A percentile compares a stretch with the other conserved stretches of the same genome.
Conservation (phyloP, 2,329 filamentous ascomycete species). For the Calonectria pteridis region DNA sequence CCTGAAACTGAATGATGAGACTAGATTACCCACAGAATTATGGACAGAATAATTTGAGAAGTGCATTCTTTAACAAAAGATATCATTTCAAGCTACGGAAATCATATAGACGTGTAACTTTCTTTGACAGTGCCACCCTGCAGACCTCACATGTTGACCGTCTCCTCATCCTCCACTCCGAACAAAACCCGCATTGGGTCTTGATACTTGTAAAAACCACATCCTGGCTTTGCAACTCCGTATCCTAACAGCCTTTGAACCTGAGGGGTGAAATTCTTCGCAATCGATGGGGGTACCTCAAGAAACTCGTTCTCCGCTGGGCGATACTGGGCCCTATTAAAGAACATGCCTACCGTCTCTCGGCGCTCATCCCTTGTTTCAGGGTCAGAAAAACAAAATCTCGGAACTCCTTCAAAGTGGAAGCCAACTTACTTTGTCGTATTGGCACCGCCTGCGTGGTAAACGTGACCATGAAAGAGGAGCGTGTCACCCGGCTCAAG, state of each 20-base stretch:
- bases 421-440: slow-evolving; percentile 36
- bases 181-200: slow-evolving; percentile 32
- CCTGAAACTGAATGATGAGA: too few relatives aligned
- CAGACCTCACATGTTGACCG: slow-evolving; percentile 20
- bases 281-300: slow-evolving; percentile 24
- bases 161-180: slow-evolving; percentile 30
- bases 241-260: slow-evolving; percentile 29
- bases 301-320: slow-evolving; percentile 32
- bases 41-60: too few relatives aligned
- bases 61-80: not conserved
- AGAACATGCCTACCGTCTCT: slow-evolving; percentile 31
- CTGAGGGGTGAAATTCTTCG: slow-evolving; percentile 23
- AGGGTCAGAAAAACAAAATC: not conserved
- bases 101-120: too few relatives aligned
- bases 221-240: slow-evolving; percentile 19
- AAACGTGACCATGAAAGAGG: slow-evolving; percentile 54
- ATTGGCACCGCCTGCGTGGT: slow-evolving; percentile 57
- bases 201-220: slow-evolving; percentile 33
- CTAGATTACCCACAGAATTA: too few relatives aligned
- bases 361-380: not conserved
- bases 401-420: rapidly evolving
- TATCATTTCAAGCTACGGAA: not conserved
- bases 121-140: too few relatives aligned
- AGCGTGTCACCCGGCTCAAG: slow-evolving; percentile 55
- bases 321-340: slow-evolving; percentile 28